Base-by-base conservation (phyloP, 108 stramenopile genomes). In the Tribonema minus region DNA sequence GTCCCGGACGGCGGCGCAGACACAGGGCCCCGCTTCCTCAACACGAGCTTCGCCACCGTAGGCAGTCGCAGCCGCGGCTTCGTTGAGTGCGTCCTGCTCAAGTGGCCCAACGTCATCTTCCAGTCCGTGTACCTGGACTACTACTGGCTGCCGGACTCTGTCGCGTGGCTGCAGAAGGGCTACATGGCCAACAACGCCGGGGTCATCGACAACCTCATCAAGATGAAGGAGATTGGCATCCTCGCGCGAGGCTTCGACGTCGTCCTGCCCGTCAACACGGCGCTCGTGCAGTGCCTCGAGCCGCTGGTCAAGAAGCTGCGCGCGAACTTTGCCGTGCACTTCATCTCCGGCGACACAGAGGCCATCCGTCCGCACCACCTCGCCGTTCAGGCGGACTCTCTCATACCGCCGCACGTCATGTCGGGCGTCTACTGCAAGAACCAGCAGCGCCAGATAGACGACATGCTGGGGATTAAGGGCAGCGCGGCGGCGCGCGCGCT, bases 141-240 rank as follows among this genome's bases (percentile, higher is more conserved):
- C 36, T 75, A 75, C 64, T 75, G 74, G 74, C 74, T 75, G n/a
- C 74, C 74, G 1, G 74, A 75, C 27, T 75, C 74, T 9, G 74
- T 75, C 20, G 62, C 66, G 28, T 75, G 74, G 74, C 74, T 75
- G 0, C 64, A 75, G 61, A 75, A 75, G 62, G 74, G 74, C 7
- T 75, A 75, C 64, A 75, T 75, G 74, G 74, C 74, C 20, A 75
- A 75, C 41, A 64, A 75, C 27, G 74, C 64, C 4, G 74, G 74
- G 15, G n/a, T 75, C 46, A 75, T 75, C 2, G 61, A 75, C 25
- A 75, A 75, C 64, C 64, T 75, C 1, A 40, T 75, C 15, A n/a
- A 59, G 32, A 75, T 75, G 74, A 75, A 61, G 41, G 58, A 28
- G 32, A 75, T 64, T 0, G 28, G 46, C 5, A 61, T 75, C 25